Base-by-base conservation (phyloP, 2,329 filamentous ascomycete species). In the Domatiomyces globalis region DNA sequence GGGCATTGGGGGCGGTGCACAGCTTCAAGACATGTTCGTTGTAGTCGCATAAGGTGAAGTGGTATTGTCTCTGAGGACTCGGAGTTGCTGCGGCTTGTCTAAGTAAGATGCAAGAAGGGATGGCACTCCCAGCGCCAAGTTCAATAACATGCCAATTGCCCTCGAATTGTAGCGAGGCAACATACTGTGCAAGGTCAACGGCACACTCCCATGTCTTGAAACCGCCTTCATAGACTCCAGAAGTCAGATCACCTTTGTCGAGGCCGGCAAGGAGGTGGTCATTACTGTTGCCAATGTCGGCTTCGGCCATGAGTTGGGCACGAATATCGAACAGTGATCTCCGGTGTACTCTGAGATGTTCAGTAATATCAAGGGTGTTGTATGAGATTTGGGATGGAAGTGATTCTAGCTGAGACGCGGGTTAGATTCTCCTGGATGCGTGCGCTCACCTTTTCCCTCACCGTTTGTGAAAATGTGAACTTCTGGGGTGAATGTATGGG, bases 201-300 rank as follows among this genome's bases (percentile, higher is more conserved):
- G 77, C 75, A 63, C 79, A 82, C 65, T 83, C 80, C 80, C 80
- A 83, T 17, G 79, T 83, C 50, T 83, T 83, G 67, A 82, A 81
- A 4, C 80, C 80, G 55, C 80, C 80, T 66, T 83, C 80, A 62
- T 83, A 83, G 60, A 83, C 68, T 54, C 77, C 75, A 4, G 54
- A 54, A 22, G 76, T 74, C 45, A 72, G 72, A 50, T 83, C 71
- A 60, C 75, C 74, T 50, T 75, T 68, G 49, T 74, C 71, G 3
- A 80, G 68, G 7, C 74, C 72, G 1, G 69, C 62, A 42, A 73
- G 66, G 19, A 74, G 63, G 36, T 65, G 62, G 39, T 72, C 69
- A 50, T 71, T 71, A 19, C 66, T 63, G 19, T 69, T 63, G 27
- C 47, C 49, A 33, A 51, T 46, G 17, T 44, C 49, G 51, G 70